Base-by-base conservation (phyloP, 192 early-diverging fungal species). In the Piromyces sp. region DNA sequence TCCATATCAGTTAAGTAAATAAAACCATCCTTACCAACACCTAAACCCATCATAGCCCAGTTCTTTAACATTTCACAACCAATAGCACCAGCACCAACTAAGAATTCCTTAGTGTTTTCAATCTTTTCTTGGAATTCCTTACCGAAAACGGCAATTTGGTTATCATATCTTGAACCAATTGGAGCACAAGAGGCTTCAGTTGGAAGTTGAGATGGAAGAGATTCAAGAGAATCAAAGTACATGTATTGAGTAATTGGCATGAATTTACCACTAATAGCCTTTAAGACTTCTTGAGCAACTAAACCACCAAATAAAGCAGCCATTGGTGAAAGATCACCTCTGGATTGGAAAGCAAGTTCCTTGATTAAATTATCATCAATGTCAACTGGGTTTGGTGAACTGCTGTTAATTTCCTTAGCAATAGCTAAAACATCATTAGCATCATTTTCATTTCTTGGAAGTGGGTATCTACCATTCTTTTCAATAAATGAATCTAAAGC, bases 21-120 rank as follows among this genome's bases (percentile, higher is more conserved):
- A 29, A 88, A 88, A 30, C 98, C 95, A 80, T 81, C 82, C 19
- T 33, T 36, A 40, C 96, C 97, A 26, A 94, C 91, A 36, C 93
- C 94, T 40, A 95, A 85, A 36, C 95, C 95, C 91, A 95, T 95
- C 90, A 99, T 93, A 30, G 97, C 96, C 96, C 96, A 98, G 88
- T 98, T 98, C 89, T 99, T 99, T 38, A 99, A 89, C 96, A 99
- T 97, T 87, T 99, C 98, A 87, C 98, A 99, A 78, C 98, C 98
- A 86, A 99, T 98, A 13, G 97, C 98, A 36, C 98, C 98, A 58
- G 98, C 93, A 80, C 98, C 98, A 81, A 99, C 97, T 33, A 99
- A 85, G 90, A 99, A 98, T 86, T 97, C 92, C 81, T 93, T 92
- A 58, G 92, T 90, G 86, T 98, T 95, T 26, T 92, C 88, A 79